Conservation (phyloP, 140 eudicot genomes). For the Anethum foeniculum region DNA sequence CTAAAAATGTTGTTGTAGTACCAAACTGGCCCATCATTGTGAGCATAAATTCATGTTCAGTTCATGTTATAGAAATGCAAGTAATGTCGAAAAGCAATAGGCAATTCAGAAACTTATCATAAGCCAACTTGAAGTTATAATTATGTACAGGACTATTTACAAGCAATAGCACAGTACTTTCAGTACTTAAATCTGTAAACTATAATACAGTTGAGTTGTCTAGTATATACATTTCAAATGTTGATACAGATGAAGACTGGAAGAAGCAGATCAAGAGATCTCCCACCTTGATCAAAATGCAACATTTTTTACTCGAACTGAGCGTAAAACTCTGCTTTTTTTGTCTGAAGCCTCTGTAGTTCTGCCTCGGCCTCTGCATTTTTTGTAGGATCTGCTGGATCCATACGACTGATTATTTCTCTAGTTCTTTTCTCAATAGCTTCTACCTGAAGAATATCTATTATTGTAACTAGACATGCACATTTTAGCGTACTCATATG, state of each 20-base stretch:
- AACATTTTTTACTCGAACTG: neutral
- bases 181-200: neutral
- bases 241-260: neutral
- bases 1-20: too few species aligned
- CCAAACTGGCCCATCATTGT: too few species aligned
- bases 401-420: conserved; percentile 7
- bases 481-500: neutral
- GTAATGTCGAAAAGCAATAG: neutral
- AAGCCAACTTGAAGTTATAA: neutral
- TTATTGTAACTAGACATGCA: neutral
- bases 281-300: neutral
- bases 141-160: neutral
- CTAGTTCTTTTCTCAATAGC: conserved; percentile 33
- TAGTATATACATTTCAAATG: neutral
- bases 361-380: conserved; percentile 24
- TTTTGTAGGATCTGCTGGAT: conserved; percentile 19
- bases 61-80: too few species aligned
- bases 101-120: neutral
- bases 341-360: conserved; percentile 28
- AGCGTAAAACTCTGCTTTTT: conserved; percentile 17
- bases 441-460: conserved; percentile 31
- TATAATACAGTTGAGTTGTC: neutral
- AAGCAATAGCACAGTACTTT: neutral
- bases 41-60: too few species aligned
- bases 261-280: neutral